A percentile compares a stretch with the other conserved stretches of the same genome.
Evolutionary conservation across 2,329 filamentous ascomycete species (phyloP).

Genomic region (Pseudopithomyces maydicus): DNA sequence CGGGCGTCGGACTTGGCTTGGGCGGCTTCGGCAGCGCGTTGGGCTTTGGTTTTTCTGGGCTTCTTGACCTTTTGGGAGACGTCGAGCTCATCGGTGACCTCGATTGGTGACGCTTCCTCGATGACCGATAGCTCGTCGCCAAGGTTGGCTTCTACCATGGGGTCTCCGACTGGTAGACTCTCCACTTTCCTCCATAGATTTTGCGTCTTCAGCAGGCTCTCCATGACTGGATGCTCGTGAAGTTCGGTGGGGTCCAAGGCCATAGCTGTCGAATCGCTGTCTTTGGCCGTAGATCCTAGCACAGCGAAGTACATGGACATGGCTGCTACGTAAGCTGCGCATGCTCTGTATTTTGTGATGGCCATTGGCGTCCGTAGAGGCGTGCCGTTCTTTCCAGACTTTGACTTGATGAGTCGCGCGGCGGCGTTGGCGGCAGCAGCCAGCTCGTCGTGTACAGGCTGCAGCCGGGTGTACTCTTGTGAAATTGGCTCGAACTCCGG

Average conservation of each 20-base stretch:
- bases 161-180: conserved; percentile 61
- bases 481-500: conserved; percentile 90
- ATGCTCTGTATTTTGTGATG: conserved; percentile 73
- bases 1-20: conserved; percentile 60
- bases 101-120: conserved; percentile 34
- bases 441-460: conserved; percentile 65
- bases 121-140: conserved; percentile 42
- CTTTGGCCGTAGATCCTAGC: conserved; percentile 76
- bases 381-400: conserved; percentile 22
- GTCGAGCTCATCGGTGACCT: conserved; percentile 35
- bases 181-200: conserved; percentile 80
- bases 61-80: conserved; percentile 38
- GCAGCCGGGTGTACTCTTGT: conserved; percentile 76
- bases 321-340: conserved; percentile 84
- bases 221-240: conserved; percentile 90
- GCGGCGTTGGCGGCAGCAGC: conserved; percentile 63
- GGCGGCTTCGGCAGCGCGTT: conserved; percentile 58
- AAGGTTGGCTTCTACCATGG: conserved; percentile 39
- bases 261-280: conserved; percentile 55
- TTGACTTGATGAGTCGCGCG: conserved; percentile 46
- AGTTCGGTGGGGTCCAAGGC: conserved; percentile 78
- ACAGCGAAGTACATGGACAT: conserved; percentile 95
- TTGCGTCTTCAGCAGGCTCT: conserved; percentile 77
- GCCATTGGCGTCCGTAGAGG: conserved; percentile 34
- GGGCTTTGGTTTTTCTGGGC: conserved; percentile 53